Conservation (phyloP, 257 asterid genomes). For the Linderniella brevidens region DNA sequence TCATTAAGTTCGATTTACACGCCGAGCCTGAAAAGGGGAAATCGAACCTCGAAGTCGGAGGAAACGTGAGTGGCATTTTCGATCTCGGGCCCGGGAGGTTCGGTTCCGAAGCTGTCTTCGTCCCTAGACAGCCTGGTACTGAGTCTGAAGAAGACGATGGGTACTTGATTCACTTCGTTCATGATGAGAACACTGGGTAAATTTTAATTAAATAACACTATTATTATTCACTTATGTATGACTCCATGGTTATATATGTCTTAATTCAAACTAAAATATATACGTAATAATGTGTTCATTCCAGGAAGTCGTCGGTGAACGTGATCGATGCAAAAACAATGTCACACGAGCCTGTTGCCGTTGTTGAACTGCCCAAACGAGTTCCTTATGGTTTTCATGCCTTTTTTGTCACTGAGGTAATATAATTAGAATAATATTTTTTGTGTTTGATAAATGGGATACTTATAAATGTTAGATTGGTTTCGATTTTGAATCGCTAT, state of each 20-base stretch:
- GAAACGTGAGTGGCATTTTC: constrained; percentile 68
- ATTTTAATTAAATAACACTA: constrained; percentile 5
- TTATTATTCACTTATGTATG: neutral
- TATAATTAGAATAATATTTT: neutral
- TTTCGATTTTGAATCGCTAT: too few relatives aligned
- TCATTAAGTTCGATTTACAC: constrained; percentile 80
- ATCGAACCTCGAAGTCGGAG: constrained; percentile 83
- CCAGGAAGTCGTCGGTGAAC: constrained; percentile 71
- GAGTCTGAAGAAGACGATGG: constrained; percentile 90
- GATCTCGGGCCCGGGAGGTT: constrained; percentile 80
- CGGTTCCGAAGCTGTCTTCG: constrained; percentile 92
- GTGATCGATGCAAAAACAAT: constrained; percentile 90
- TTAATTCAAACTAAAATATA: neutral
- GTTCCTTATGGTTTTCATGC: constrained; percentile 98
- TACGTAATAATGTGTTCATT: neutral
- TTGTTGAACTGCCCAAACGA: constrained; percentile 60
- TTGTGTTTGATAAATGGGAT: neutral
- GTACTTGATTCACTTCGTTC: constrained; percentile 80
- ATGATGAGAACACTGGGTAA: constrained; percentile 86
- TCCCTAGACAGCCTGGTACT: constrained; percentile 58
- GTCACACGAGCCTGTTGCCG: constrained; percentile 81
- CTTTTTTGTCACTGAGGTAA: constrained; percentile 79
- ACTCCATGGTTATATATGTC: neutral
- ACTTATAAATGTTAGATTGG: too few relatives aligned
- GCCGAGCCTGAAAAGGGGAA: constrained; percentile 67